Evolutionary conservation across 1,139 yeast genomes (phyloP), one percentile per base, ranked within the genome.

Genomic region (Yamadazyma siamensis): DNA sequence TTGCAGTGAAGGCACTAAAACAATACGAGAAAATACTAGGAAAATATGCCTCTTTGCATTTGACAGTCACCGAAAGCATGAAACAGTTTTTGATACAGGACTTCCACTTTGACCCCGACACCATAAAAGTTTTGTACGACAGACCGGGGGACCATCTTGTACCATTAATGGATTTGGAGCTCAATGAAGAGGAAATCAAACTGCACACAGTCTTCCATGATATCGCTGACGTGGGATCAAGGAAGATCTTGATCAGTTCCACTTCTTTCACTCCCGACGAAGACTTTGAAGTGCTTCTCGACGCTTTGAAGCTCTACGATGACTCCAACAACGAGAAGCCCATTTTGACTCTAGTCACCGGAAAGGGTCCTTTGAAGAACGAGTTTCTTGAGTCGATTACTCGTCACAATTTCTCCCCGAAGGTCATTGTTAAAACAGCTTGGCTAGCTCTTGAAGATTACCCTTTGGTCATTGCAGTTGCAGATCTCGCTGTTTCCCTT

Each of bases 231-330:
- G 38, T 61, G 9, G 42, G 49, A 0, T 50, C 58, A 0, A 86
- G 81, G 47, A 80, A 77, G 42, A 59, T 89, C 7, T 48, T 91
- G 11, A 77, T 91, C 4, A 81, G 94, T 2, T 81, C 96, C 0
- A 91, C 99, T 0, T 87, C 96, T 1, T 94, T 88, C 54, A 91
- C 98, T 0, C 94, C 94, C 0, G 99, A 94, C 54, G 99, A 94
- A 56, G 95, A 94, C 52, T 76, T 91, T 36, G 64, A 64, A 27
- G 59, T 85, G 19, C 60, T 94, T 13, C 57, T 91, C 12, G 76
- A 80, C 12, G 88, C 95, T 0, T 63, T 91, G 35, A 69, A 71
- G 32, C 41, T 55, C 11, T 81, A 86, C 44, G 94, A 85, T 34
- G 39, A 28, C 1, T 55, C 47, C 3, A 26, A 33, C 30, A 31